Percentiles rank a stretch among this genome's conserved stretches.
Conservation (phyloP, 192 early-diverging fungal genomes). For the Geranomyces variabilis region DNA sequence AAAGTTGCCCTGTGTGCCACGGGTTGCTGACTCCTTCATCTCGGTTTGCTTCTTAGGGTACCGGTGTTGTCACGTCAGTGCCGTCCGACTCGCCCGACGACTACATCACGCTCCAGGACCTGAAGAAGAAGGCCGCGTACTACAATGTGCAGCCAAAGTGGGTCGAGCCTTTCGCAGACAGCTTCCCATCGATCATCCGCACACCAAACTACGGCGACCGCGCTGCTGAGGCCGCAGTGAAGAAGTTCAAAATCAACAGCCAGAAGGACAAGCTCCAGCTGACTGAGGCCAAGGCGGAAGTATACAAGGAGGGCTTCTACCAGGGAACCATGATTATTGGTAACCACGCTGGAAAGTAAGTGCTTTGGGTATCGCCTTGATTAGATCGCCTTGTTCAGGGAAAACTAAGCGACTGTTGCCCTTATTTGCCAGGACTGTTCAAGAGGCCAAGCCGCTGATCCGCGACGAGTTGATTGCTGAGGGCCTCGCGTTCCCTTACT, state of each 20-base stretch:
- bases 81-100: constrained; percentile 99
- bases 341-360: constrained; percentile 68
- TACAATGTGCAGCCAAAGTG: constrained; percentile 89
- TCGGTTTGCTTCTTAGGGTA: too few relatives aligned
- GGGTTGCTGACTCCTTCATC: too few relatives aligned
- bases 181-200: constrained; percentile 79
- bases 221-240: constrained; percentile 80
- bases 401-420: neutral
- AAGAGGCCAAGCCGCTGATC: constrained; percentile 88
- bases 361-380: too few relatives aligned
- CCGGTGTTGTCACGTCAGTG: constrained; percentile 98
- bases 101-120: constrained; percentile 85
- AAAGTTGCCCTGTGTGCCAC: neutral
- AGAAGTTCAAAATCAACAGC: constrained; percentile 92
- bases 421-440: constrained; percentile 58
- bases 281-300: constrained; percentile 88
- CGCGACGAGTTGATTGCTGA: constrained; percentile 72
- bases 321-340: constrained; percentile 85
- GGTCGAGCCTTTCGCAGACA: constrained; percentile 69
- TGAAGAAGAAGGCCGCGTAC: constrained; percentile 92
- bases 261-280: constrained; percentile 95
- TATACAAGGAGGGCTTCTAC: constrained; percentile 99
- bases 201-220: constrained; percentile 87
- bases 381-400: too few relatives aligned
- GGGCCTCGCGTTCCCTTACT: constrained; percentile 82